These are phyloP conservation scores for Mycena leptocephala DNA, from an alignment of 768 basidiomycete genomes.

Conservation along the genomic window DNA sequence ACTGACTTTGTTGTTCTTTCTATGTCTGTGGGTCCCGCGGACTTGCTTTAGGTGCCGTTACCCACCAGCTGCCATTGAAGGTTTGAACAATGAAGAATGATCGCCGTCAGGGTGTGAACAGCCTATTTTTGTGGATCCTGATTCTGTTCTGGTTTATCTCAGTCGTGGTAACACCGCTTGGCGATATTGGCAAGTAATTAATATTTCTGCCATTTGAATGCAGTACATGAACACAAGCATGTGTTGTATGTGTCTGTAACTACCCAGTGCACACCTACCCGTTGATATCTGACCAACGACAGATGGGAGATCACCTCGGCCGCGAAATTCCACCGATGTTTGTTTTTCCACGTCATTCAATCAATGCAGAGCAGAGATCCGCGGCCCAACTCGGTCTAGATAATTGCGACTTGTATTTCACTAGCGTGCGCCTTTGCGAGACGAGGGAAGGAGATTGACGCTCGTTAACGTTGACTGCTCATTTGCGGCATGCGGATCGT, in stretches of 20 bases:
- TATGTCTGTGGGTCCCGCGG: no score
- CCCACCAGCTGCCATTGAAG: no score
- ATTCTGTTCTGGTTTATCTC: neutral
- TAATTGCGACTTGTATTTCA: neutral
- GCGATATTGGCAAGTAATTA: neutral
- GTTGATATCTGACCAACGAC: neutral
- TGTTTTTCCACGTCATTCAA: slow-evolving; percentile 4
- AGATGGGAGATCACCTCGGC: neutral
- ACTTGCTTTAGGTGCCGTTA: no score
- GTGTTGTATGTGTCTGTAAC: neutral
- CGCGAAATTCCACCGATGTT: slow-evolving; percentile 7
- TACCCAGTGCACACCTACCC: neutral
- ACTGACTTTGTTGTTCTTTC: no score
- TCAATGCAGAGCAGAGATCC: neutral
- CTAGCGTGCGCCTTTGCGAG: neutral
- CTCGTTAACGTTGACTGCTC: neutral
- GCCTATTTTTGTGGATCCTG: neutral
- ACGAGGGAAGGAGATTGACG: neutral
- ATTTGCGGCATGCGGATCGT: neutral
- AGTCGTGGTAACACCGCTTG: neutral
- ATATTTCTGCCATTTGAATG: neutral
- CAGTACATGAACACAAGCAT: neutral
- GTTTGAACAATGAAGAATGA: neutral
- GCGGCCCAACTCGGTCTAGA: neutral
- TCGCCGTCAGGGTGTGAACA: neutral